These are phyloP conservation scores for Orbilia oligospora DNA, from an alignment of 2,329 filamentous ascomycete genomes.

Conservation along the genomic window DNA sequence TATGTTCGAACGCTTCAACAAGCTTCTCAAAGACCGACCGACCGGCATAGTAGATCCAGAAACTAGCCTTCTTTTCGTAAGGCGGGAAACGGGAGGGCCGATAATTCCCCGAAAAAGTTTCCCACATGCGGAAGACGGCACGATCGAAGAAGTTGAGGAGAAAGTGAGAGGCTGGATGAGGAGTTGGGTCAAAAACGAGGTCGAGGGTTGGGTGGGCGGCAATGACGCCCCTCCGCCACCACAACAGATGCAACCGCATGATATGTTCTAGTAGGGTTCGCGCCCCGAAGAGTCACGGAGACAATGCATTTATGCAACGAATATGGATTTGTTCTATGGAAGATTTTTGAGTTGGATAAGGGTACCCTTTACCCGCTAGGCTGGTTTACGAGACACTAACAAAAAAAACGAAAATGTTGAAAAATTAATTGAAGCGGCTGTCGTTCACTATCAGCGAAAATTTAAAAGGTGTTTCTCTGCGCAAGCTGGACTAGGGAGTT, in stretches of 20 bases:
- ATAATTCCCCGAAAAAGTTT: conserved; percentile 53
- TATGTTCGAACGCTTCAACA: conserved; percentile 53
- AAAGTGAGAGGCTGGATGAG: conserved; percentile 57
- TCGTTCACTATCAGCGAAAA: background rate
- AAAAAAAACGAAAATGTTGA: conserved; percentile 1
- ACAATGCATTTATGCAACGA: conserved; percentile 7
- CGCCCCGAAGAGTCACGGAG: conserved; percentile 7
- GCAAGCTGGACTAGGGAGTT: conserved; percentile 52
- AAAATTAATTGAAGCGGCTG: background rate
- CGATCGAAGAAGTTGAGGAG: conserved; percentile 49
- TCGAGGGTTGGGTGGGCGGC: conserved; percentile 46
- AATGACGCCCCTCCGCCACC: conserved; percentile 11
- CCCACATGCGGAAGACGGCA: conserved; percentile 24
- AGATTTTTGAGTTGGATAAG: background rate
- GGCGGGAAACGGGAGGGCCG: conserved; percentile 38
- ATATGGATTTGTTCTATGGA: conserved; percentile 7
- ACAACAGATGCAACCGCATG: conserved; percentile 16
- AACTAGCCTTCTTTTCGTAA: conserved; percentile 46
- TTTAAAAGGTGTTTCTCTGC: conserved; percentile 22
- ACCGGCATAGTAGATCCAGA: conserved; percentile 53
- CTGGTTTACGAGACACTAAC: conserved; percentile 59
- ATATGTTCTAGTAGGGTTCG: conserved; percentile 23
- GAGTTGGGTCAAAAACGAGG: conserved; percentile 46
- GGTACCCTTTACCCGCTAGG: conserved; percentile 4
- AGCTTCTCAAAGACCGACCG: conserved; percentile 36